Evolutionary conservation across 2,329 filamentous ascomycete species (phyloP), one percentile per base, ranked within the genome.

Genomic region (Exophiala alcalophila): DNA sequence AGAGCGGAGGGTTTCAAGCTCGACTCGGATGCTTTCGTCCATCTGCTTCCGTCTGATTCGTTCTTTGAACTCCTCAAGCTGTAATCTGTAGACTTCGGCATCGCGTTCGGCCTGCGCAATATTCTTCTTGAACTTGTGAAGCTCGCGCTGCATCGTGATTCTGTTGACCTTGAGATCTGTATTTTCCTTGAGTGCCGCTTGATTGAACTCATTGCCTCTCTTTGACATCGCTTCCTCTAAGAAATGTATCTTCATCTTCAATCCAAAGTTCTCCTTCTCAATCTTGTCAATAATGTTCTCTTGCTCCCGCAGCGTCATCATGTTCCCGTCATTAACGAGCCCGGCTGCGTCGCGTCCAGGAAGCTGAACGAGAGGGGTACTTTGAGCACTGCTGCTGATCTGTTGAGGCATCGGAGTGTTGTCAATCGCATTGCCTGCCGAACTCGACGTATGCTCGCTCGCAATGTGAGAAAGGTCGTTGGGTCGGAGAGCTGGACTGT

Each of bases 191-290:
- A 98, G 71, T 3, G 91, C 88, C 20, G 81, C 81, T 63, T 94
- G 85, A 58, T 90, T 94, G 70, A 90, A 92, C 41, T 90, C 88
- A 5, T 87, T 89, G 1, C 91, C 91, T 40, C 84, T 80, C 63
- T 94, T 95, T 39, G 83, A 80, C 35, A 98, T 69, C 10, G 87
- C 86, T 56, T 97, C 88, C 63, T 98, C 89, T 42, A 98, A 76
- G 63, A 94, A 98, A 65, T 97, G 89, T 39, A 97, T 95, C 65
- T 95, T 96, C 56, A 97, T 77, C 66, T 97, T 97, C 40, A 98
- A 74, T 16, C 88, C 88, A 61, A 97, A 98, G 61, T 98, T 98
- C 61, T 97, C 92, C 70, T 98, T 98, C 61, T 96, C 89, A 57
- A 98, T 91, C 60, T 86, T 86, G 68, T 96, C 87, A 56, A 98